Evolutionary conservation across 2,329 filamentous ascomycete genomes (phyloP).

Genomic region (Claviceps digitariae): DNA sequence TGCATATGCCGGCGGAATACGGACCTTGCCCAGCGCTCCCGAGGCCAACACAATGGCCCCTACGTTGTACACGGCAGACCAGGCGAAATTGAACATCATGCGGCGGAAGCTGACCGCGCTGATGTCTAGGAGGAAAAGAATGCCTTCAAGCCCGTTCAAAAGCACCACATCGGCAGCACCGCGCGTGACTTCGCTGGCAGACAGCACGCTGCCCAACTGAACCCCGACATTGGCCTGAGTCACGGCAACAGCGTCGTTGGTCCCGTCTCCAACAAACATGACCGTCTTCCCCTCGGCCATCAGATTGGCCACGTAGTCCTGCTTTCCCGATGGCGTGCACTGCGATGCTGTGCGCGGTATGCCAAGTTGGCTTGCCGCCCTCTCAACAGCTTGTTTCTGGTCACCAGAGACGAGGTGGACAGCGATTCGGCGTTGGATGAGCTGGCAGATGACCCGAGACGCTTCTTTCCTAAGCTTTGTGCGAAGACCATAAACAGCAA

Average conservation of each 20-base stretch:
- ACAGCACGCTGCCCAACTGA: slow-evolving; percentile 34
- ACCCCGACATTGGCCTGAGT: slow-evolving; percentile 47
- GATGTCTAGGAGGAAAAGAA: slow-evolving; percentile 38
- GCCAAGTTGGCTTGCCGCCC: slow-evolving; percentile 29
- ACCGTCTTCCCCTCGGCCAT: slow-evolving; percentile 21
- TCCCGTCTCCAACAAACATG: slow-evolving; percentile 50
- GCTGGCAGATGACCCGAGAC: slow-evolving; percentile 25
- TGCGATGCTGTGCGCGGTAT: slow-evolving; percentile 28
- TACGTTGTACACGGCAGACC: slow-evolving; percentile 49
- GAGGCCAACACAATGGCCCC: slow-evolving; percentile 46
- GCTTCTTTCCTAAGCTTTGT: slow-evolving; percentile 25
- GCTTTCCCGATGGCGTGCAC: slow-evolving; percentile 40
- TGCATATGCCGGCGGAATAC: slow-evolving; percentile 36
- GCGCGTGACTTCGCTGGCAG: slow-evolving; percentile 38
- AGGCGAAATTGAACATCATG: slow-evolving; percentile 48
- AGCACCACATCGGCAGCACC: slow-evolving; percentile 45
- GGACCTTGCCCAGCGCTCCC: slow-evolving; percentile 40
- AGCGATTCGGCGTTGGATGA: slow-evolving; percentile 32
- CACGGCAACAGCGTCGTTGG: slow-evolving; percentile 49
- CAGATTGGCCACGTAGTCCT: slow-evolving; percentile 32
- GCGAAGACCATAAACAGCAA: slow-evolving; percentile 37
- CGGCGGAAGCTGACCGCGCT: slow-evolving; percentile 22
- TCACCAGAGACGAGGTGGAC: slow-evolving; percentile 46
- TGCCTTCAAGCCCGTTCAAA: slow-evolving; percentile 34
- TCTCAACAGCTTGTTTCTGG: slow-evolving; percentile 31